Evolutionary conservation across 2,329 filamentous ascomycete species (phyloP).

Genomic region (Aspergillus aculeatus): DNA sequence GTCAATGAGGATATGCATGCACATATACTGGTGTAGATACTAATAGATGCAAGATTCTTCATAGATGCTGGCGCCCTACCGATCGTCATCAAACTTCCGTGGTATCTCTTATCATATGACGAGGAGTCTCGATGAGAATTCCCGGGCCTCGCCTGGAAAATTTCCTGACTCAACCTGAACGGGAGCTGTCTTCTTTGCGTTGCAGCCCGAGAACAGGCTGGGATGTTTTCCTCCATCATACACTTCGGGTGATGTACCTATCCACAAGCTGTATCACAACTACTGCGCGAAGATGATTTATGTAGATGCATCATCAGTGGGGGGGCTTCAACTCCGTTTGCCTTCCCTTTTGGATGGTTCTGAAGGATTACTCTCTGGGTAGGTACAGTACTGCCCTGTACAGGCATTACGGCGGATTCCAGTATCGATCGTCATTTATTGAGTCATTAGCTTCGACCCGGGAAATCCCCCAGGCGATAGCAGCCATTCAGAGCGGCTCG

Average conservation of each 20-base stretch:
- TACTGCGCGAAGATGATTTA: no score
- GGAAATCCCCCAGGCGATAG: constrained; percentile 10
- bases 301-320: no score
- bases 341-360: no score
- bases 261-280: no score
- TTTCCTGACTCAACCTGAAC: background rate
- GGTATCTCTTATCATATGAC: constrained; percentile 12
- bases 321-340: no score
- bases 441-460: constrained; percentile 12
- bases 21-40: no score
- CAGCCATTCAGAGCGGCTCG: constrained; percentile 11
- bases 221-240: no score
- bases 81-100: constrained; percentile 1
- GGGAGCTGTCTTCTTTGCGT: background rate
- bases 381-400: no score
- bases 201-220: background rate
- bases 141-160: background rate
- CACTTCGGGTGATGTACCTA: no score
- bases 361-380: no score
- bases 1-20: background rate
- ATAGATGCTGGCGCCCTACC: background rate
- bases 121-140: constrained; percentile 6
- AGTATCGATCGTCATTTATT: constrained; percentile 16
- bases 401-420: background rate
- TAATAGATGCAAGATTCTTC: background rate